These are phyloP conservation scores for Dothideomycetes sp. DNA, from an alignment of 2,329 filamentous ascomycete species.

Conservation along the genomic window DNA sequence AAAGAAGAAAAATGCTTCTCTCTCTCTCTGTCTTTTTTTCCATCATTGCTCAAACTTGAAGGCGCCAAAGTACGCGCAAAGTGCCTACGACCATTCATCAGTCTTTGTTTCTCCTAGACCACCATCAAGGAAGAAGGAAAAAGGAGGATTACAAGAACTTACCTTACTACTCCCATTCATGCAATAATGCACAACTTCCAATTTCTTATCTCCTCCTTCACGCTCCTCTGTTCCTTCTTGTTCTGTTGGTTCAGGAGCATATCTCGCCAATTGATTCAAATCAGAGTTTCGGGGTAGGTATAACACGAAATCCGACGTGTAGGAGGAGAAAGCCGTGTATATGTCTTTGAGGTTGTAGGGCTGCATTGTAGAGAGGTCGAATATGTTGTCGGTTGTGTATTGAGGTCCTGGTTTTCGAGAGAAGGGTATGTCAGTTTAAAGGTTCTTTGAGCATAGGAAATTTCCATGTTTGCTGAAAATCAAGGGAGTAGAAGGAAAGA, in stretches of 20 bases:
- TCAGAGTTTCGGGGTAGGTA: constrained; percentile 83
- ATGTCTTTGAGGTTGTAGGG: constrained; percentile 66
- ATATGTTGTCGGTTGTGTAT: constrained; percentile 59
- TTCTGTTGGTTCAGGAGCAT: constrained; percentile 31
- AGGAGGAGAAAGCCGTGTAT: constrained; percentile 49
- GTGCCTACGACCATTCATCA: constrained; percentile 30
- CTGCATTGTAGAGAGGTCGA: constrained; percentile 77
- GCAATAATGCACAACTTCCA: constrained; percentile 81
- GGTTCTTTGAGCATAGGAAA: constrained; percentile 13
- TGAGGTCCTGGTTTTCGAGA: too few species aligned
- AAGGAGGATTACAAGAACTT: background rate
- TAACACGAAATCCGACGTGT: constrained; percentile 53
- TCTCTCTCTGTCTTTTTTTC: too few species aligned
- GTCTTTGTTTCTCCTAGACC: background rate
- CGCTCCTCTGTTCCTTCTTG: too few species aligned
- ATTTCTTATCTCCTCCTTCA: constrained; percentile 42
- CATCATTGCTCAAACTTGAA: constrained; percentile 31
- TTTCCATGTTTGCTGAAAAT: too few species aligned
- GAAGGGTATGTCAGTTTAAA: background rate
- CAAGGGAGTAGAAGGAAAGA: too few species aligned
- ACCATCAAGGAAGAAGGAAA: too few species aligned
- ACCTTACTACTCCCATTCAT: constrained; percentile 84
- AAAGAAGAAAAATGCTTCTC: too few species aligned
- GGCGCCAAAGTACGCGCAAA: constrained; percentile 51
- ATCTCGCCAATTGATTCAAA: constrained; percentile 62